phyloP scores from a whole-genome alignment of 805 yeast genomes.

The Komagataella populi region DNA sequence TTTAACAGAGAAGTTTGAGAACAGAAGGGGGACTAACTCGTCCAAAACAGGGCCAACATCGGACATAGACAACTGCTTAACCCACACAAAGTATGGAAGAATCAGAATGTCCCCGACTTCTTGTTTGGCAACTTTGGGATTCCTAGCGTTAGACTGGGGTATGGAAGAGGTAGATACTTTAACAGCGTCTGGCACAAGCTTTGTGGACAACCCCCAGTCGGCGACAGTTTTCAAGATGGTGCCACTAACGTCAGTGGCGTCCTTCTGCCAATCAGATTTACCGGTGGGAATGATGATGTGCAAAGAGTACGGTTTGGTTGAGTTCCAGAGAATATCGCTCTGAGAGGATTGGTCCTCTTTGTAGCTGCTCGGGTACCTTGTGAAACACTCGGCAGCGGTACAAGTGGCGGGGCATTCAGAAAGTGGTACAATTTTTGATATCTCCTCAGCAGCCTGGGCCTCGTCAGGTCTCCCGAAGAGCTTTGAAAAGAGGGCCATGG shows the following conservation, averaged over 20 bases:
- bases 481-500: conserved; percentile 3
- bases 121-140: conserved; percentile 25
- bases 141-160: conserved; percentile 29
- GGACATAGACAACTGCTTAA: conserved; percentile 30
- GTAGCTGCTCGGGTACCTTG: conserved; percentile 37
- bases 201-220: conserved; percentile 11
- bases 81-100: conserved; percentile 66
- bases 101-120: conserved; percentile 46
- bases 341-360: conserved; percentile 21
- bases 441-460: conserved; percentile 13
- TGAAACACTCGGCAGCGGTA: conserved; percentile 29
- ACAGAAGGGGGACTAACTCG: conserved; percentile 27
- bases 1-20: conserved; percentile 8
- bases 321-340: conserved; percentile 42
- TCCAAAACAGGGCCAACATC: conserved; percentile 31
- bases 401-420: conserved; percentile 43
- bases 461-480: neutral
- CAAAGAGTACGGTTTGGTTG: conserved; percentile 53
- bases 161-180: conserved; percentile 34
- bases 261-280: conserved; percentile 71
- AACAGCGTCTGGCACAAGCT: conserved; percentile 16
- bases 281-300: conserved; percentile 81
- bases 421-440: conserved; percentile 23
- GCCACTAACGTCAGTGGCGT: conserved; percentile 35
- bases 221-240: conserved; percentile 13